A percentile compares a stretch with the other conserved stretches of the same genome.
These are phyloP conservation scores for Colletotrichum falcatum DNA, from an alignment of 2,329 filamentous ascomycete genomes.

Conservation along the genomic window DNA sequence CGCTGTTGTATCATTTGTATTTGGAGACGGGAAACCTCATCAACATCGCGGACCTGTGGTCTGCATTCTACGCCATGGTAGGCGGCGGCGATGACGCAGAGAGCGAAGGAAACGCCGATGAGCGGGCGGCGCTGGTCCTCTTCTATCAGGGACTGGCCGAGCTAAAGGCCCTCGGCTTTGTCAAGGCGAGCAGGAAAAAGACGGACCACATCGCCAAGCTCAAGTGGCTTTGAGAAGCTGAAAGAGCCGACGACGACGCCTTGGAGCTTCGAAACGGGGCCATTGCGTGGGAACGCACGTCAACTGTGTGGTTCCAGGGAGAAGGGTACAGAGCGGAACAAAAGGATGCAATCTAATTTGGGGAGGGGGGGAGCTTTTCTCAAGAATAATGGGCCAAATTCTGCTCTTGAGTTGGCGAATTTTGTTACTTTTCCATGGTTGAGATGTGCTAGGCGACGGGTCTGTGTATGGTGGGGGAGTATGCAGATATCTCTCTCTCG, in stretches of 20 bases:
- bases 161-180: slow-evolving; percentile 84
- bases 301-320: neutral
- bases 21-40: slow-evolving; percentile 81
- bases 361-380: neutral
- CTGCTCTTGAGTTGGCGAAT: neutral
- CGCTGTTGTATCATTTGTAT: slow-evolving; percentile 83
- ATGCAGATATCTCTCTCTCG: slow-evolving; percentile 11
- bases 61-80: slow-evolving; percentile 77
- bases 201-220: slow-evolving; percentile 91
- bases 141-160: slow-evolving; percentile 92
- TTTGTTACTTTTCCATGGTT: neutral
- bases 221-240: slow-evolving; percentile 73
- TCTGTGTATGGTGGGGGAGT: neutral
- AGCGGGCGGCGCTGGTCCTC: slow-evolving; percentile 73
- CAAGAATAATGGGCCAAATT: slow-evolving; percentile 8
- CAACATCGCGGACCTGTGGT: slow-evolving; percentile 84
- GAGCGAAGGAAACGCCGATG: slow-evolving; percentile 58
- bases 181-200: slow-evolving; percentile 92
- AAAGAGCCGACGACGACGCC: slow-evolving; percentile 31
- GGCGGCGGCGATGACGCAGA: slow-evolving; percentile 53
- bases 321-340: neutral
- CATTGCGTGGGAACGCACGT: slow-evolving; percentile 17
- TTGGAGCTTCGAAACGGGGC: slow-evolving; percentile 20
- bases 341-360: neutral
- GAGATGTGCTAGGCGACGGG: neutral